Evolutionary conservation across 139 green algal species (phyloP).

Genomic region (Desmodesmus armatus): DNA sequence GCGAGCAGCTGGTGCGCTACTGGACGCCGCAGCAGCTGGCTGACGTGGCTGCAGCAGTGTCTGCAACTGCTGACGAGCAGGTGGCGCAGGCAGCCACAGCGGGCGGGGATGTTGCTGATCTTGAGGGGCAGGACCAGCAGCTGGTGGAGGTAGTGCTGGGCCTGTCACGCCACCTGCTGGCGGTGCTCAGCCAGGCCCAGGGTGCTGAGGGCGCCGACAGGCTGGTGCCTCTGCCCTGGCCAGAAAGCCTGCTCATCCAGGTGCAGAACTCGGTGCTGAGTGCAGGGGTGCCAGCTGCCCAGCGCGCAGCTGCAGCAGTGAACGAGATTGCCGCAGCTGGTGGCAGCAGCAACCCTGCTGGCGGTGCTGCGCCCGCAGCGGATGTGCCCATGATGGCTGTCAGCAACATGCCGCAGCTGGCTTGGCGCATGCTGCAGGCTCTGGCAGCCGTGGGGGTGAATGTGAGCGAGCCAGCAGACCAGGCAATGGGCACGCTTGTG

Average conservation of each 20-base stretch:
- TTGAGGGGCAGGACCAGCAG: not conserved
- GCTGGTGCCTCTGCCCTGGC: too few relatives aligned
- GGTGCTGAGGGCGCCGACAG: not conserved
- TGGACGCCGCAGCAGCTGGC: constrained; percentile 19
- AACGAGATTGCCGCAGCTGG: not conserved
- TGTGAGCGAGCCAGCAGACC: not conserved
- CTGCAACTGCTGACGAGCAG: constrained; percentile 12
- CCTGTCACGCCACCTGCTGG: not conserved
- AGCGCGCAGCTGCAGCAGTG: not conserved
- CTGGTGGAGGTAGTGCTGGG: not conserved
- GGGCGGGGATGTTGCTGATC: not conserved
- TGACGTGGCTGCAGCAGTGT: constrained; percentile 1
- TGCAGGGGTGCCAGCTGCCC: not conserved
- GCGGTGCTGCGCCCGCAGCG: not conserved
- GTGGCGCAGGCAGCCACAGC: not conserved
- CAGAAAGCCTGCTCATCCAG: too few relatives aligned
- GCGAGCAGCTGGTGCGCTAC: constrained; percentile 1
- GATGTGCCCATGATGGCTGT: not conserved
- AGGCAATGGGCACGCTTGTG: not conserved
- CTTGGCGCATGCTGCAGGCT: constrained; percentile 37
- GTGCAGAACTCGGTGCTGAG: too few relatives aligned
- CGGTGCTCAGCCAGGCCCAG: constrained; percentile 1
- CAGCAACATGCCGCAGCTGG: not conserved
- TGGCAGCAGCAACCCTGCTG: not conserved
- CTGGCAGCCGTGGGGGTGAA: constrained; percentile 18